Evolutionary conservation across 1,284 basidiomycete species (phyloP), one percentile per base, ranked within the genome.

Genomic region (Ganoderma boninense): DNA sequence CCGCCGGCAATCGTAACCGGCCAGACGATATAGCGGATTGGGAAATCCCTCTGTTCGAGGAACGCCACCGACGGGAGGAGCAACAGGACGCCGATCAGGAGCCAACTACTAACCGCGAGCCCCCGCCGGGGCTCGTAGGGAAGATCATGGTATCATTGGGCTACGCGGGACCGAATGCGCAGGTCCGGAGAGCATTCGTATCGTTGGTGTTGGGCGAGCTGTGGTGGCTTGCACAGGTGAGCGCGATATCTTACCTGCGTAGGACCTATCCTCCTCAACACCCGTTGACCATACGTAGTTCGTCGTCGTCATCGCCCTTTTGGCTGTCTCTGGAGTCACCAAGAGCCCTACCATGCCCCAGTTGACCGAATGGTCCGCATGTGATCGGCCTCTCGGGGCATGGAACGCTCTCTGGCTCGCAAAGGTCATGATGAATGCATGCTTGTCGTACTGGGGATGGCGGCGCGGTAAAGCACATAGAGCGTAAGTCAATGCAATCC

Each of bases 321-420:
- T 92, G 29, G 83, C 82, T 18, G 81, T 88, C 52, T 85, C 88
- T 11, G 84, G 87, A 1, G 79, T 82, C 49, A 82, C 83, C 46
- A 81, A 83, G 72, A 92, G 89, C 75, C 87, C 87, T 13, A 84
- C 81, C 0, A 70, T 83, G 64, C 80, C 81, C 1, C 76, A 74
- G 1, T 67, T 83, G 59, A 86, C 84, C 65, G 92, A 94, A 80
- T 92, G 92, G 86, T 77, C 79, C 26, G 90, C 90, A 0, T 94
- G 92, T 73, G 84, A 84, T 66, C 84, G 88, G 26, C 92, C 92
- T 5, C 79, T 95, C 14, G 93, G 93, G 0, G 81, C 84, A 4
- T 95, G 93, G 93, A 87, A 90, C 68, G 85, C 86, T 62, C 81
- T 95, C 4, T 95, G 93, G 92, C 79, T 91, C 32, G 82, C 86